Percentiles rank a stretch among this genome's conserved stretches.
Evolutionary conservation across 495 filamentous ascomycete genomes (phyloP).

Genomic region (Penicillium parvum): DNA sequence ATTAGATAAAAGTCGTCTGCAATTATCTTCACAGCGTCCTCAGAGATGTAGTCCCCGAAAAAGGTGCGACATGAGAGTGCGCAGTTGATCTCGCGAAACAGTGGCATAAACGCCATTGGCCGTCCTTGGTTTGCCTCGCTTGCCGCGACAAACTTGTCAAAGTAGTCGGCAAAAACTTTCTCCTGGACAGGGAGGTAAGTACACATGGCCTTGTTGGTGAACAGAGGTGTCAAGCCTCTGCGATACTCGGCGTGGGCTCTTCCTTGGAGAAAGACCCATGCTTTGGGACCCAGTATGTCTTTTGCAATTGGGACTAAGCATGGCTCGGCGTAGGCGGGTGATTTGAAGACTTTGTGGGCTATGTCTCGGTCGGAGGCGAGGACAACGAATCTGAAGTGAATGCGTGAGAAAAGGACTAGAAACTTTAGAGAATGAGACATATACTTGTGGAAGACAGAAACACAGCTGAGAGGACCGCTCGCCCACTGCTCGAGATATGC

Average conservation of each 20-base stretch:
- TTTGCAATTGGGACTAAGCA: conserved; percentile 88
- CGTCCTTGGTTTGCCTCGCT: conserved; percentile 57
- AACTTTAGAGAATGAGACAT: conserved; percentile 14
- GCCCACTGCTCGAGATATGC: conserved; percentile 81
- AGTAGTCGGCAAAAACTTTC: conserved; percentile 76
- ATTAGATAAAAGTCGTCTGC: conserved; percentile 92
- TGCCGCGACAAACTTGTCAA: conserved; percentile 64
- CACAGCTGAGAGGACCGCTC: conserved; percentile 82
- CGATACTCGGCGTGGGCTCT: conserved; percentile 88
- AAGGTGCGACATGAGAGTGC: conserved; percentile 73
- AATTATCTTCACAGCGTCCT: conserved; percentile 75
- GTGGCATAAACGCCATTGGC: conserved; percentile 72
- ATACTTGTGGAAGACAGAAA: conserved; percentile 95
- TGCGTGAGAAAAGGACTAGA: neutral
- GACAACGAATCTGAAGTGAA: conserved; percentile 71
- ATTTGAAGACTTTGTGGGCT: conserved; percentile 91
- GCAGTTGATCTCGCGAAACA: conserved; percentile 89
- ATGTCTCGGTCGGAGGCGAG: conserved; percentile 90
- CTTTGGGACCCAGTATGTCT: conserved; percentile 78
- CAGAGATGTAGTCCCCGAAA: conserved; percentile 40
- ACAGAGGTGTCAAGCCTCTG: conserved; percentile 83
- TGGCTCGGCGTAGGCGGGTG: conserved; percentile 79
- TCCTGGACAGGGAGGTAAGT: conserved; percentile 86
- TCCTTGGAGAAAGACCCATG: conserved; percentile 94
- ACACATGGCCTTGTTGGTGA: conserved; percentile 81